Conservation (phyloP, 495 filamentous ascomycete genomes). For the Melanomma pulvis-pyrius region DNA sequence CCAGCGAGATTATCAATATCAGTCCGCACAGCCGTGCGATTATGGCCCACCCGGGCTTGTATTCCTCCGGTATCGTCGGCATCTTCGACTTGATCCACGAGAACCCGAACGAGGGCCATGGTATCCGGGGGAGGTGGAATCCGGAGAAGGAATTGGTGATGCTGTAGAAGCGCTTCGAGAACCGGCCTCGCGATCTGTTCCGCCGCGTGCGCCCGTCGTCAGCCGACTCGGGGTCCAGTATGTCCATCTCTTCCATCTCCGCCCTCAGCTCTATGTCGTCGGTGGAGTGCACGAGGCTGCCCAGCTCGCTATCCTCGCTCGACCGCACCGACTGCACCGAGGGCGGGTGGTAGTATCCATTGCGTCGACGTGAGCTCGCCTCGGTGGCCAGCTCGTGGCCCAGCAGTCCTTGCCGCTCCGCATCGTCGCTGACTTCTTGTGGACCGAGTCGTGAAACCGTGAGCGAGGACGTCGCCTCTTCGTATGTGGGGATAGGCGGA, state of each 20-base stretch:
- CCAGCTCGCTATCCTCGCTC: conserved; percentile 54
- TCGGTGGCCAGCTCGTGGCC: conserved; percentile 26
- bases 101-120: conserved; percentile 24
- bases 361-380: conserved; percentile 26
- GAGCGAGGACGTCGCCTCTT: conserved; percentile 75
- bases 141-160: conserved; percentile 50
- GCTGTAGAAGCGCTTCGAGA: conserved; percentile 60
- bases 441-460: conserved; percentile 63
- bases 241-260: conserved; percentile 89
- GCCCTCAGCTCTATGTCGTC: conserved; percentile 65
- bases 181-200: conserved; percentile 41
- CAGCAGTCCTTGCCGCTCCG: conserved; percentile 66
- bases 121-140: conserved; percentile 32
- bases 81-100: conserved; percentile 23
- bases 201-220: conserved; percentile 45
- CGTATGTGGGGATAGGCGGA: conserved; percentile 90
- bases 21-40: conserved; percentile 71
- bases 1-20: conserved; percentile 69
- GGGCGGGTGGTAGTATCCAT: conserved; percentile 75
- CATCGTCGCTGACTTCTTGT: conserved; percentile 57
- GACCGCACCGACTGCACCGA: conserved; percentile 72
- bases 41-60: conserved; percentile 40
- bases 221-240: conserved; percentile 67
- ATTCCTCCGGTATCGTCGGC: conserved; percentile 42
- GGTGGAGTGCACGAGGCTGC: conserved; percentile 33